These are phyloP conservation scores for Salvia sclarea DNA, from an alignment of 305 asterid genomes.

Conservation along the genomic window DNA sequence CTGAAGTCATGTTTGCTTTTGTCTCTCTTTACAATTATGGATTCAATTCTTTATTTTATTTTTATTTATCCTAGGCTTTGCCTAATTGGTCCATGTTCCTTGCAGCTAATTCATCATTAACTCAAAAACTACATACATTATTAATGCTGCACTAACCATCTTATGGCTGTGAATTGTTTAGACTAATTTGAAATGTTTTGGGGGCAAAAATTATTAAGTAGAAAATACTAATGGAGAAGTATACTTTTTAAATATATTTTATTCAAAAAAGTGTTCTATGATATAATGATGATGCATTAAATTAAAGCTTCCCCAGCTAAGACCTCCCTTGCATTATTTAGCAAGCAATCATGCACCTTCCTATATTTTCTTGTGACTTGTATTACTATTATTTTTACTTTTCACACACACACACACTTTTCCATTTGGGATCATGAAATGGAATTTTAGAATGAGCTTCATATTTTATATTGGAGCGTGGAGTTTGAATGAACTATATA, in stretches of 20 bases:
- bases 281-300: conserved; percentile 14
- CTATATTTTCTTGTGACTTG: neutral
- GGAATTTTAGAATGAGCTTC: neutral
- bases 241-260: neutral
- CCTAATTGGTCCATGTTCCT: conserved; percentile 31
- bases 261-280: conserved; percentile 10
- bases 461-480: too few relatives aligned
- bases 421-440: neutral
- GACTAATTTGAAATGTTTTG: neutral
- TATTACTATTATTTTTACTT: neutral
- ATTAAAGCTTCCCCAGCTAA: conserved; percentile 33
- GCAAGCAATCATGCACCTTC: conserved; percentile 20
- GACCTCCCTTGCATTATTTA: conserved; percentile 32
- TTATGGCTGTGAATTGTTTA: neutral
- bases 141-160: neutral
- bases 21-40: conserved; percentile 29
- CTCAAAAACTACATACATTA: neutral
- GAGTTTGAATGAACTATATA: too few relatives aligned
- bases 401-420: neutral
- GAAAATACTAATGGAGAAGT: neutral
- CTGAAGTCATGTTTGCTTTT: conserved; percentile 44
- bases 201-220: too few relatives aligned
- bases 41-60: conserved; percentile 10
- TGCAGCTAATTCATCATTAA: conserved; percentile 5
- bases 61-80: conserved; percentile 19